Evolutionary conservation across 1,284 basidiomycete species (phyloP).

Genomic region (Fomitopsis schrenkii): DNA sequence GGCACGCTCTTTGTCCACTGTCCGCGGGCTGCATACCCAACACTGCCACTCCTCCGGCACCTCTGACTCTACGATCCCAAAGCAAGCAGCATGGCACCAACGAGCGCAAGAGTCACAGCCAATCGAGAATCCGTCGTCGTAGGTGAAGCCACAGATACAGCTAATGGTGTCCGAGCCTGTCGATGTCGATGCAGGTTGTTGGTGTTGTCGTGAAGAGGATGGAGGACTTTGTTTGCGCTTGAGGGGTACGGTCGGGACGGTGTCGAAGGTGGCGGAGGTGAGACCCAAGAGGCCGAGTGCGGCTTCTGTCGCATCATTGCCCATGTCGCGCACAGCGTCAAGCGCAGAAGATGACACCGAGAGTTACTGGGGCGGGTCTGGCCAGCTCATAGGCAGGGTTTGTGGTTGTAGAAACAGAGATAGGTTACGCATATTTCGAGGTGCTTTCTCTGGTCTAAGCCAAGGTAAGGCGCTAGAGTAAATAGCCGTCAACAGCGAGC

Average conservation of each 20-base stretch:
- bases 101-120: slow-evolving; percentile 87
- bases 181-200: slow-evolving; percentile 10
- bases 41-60: slow-evolving; percentile 77
- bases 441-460: neutral
- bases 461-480: slow-evolving; percentile 1
- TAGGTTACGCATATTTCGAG: neutral
- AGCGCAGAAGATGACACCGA: neutral
- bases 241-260: slow-evolving; percentile 35
- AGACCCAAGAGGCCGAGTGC: slow-evolving; percentile 46
- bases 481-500: neutral
- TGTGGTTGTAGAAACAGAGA: neutral
- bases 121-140: slow-evolving; percentile 91
- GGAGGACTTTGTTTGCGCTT: slow-evolving; percentile 33
- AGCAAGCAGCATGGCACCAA: slow-evolving; percentile 92
- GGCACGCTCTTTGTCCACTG: slow-evolving; percentile 44
- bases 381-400: neutral
- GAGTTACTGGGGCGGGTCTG: neutral
- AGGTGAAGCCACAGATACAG: slow-evolving; percentile 71
- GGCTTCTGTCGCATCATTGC: slow-evolving; percentile 47
- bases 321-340: slow-evolving; percentile 27
- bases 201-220: slow-evolving; percentile 8
- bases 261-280: slow-evolving; percentile 26
- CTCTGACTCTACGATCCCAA: slow-evolving; percentile 62
- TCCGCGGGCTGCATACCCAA: slow-evolving; percentile 52
- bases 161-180: slow-evolving; percentile 41